Evolutionary conservation across 2,329 filamentous ascomycete genomes (phyloP).

Genomic region (Arthrobotrys sphaeroides): DNA sequence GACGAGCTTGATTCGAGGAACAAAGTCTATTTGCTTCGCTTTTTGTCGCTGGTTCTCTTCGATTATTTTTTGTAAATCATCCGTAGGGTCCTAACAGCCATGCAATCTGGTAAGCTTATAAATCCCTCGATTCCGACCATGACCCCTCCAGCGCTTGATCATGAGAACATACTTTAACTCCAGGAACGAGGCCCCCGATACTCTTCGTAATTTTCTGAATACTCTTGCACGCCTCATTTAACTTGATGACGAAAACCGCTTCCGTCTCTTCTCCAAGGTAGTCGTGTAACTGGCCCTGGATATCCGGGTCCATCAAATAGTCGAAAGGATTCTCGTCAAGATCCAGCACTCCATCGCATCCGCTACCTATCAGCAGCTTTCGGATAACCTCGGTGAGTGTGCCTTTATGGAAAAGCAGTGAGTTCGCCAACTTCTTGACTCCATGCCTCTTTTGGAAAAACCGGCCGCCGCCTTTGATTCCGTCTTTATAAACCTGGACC

Average conservation of each 20-base stretch:
- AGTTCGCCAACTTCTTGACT: slow-evolving; percentile 35
- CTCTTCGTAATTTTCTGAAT: slow-evolving; percentile 32
- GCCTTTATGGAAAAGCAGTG: slow-evolving; percentile 32
- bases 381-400: slow-evolving; percentile 27
- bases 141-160: no score
- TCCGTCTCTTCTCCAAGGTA: slow-evolving; percentile 36
- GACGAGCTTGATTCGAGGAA: slow-evolving; percentile 24
- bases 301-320: slow-evolving; percentile 24
- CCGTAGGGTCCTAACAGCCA: slow-evolving; percentile 18
- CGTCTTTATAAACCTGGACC: slow-evolving; percentile 37
- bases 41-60: slow-evolving; percentile 20
- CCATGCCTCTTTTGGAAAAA: slow-evolving; percentile 32
- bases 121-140: no score
- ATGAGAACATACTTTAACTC: slow-evolving; percentile 11
- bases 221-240: neutral
- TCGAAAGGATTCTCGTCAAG: slow-evolving; percentile 35
- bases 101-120: no score
- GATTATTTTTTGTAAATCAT: slow-evolving; percentile 36
- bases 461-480: slow-evolving; percentile 13
- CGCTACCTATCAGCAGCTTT: slow-evolving; percentile 31
- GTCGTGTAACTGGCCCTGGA: slow-evolving; percentile 23
- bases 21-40: slow-evolving; percentile 26
- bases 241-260: neutral
- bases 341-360: slow-evolving; percentile 21
- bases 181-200: slow-evolving; percentile 34